Conservation (phyloP, 176 grass and related monocot species). For the Lolium multiflorum region DNA sequence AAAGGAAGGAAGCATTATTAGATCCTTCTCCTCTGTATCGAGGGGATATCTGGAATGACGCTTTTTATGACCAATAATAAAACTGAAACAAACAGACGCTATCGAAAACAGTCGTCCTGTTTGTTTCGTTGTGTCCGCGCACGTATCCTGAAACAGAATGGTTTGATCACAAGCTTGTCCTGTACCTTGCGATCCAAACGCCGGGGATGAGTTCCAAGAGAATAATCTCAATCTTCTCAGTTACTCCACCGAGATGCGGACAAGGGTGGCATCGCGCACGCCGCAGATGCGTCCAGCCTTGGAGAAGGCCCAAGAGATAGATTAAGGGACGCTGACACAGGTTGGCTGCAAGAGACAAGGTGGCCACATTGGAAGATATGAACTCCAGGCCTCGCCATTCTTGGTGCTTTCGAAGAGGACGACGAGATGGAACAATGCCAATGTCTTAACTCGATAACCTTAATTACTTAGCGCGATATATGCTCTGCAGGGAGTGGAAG, state of each 20-base stretch:
- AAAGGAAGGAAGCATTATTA: background rate
- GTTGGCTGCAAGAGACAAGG: constrained; percentile 28
- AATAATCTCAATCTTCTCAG: constrained; percentile 42
- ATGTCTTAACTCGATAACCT: constrained; percentile 26
- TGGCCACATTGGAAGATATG: constrained; percentile 44
- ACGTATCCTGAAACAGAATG: constrained; percentile 17
- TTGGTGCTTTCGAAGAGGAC: constrained; percentile 31
- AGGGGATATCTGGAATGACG: background rate
- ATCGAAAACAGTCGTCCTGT: background rate
- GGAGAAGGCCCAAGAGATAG: background rate
- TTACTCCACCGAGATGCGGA: constrained; percentile 55
- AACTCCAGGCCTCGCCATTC: constrained; percentile 36
- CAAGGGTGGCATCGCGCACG: constrained; percentile 28
- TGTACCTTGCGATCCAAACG: constrained; percentile 24
- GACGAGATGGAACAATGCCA: constrained; percentile 22
- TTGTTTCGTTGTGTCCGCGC: background rate
- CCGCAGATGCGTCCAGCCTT: constrained; percentile 34
- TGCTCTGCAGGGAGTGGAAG: background rate
- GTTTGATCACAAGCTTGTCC: constrained; percentile 55
- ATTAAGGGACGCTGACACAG: background rate
- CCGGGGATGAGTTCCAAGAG: constrained; percentile 49
- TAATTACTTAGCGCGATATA: constrained; percentile 12
- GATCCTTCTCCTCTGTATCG: background rate
- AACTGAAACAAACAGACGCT: background rate
- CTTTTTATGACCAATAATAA: constrained; percentile 3